These are phyloP conservation scores for Claviceps purpurea DNA, from an alignment of 2,329 filamentous ascomycete species.

Conservation along the genomic window DNA sequence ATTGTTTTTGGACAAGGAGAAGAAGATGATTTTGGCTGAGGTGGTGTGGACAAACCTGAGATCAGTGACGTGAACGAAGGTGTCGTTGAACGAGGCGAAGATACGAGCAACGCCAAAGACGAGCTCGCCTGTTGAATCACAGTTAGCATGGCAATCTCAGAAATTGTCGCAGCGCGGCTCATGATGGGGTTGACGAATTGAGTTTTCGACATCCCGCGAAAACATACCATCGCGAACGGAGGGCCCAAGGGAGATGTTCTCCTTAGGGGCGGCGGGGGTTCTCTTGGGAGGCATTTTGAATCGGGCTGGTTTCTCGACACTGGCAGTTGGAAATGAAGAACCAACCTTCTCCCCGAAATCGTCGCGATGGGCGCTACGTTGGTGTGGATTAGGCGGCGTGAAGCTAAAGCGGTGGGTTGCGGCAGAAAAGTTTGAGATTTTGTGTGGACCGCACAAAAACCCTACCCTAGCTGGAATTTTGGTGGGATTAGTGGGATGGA, in stretches of 20 bases:
- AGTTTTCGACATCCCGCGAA: not conserved
- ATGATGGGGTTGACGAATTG: not conserved
- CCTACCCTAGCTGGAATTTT: constrained; percentile 18
- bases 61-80: constrained; percentile 99
- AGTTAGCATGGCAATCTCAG: constrained; percentile 7
- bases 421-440: constrained; percentile 21
- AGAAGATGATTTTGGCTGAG: not conserved
- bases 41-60: constrained; percentile 53
- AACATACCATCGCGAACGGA: constrained; percentile 80
- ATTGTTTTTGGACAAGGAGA: too few species aligned
- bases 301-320: constrained; percentile 20
- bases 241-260: constrained; percentile 98
- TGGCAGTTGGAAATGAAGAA: constrained; percentile 22
- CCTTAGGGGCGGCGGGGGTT: constrained; percentile 66
- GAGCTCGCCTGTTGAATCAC: constrained; percentile 58
- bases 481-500: not conserved
- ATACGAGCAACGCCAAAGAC: constrained; percentile 97
- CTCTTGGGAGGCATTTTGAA: constrained; percentile 90
- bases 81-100: constrained; percentile 86
- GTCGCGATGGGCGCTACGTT: constrained; percentile 14
- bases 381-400: constrained; percentile 12
- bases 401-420: constrained; percentile 19
- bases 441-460: constrained; percentile 15
- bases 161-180: too few species aligned
- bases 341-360: constrained; percentile 10